A percentile compares a stretch with the other conserved stretches of the same genome.
Evolutionary conservation across 176 grass and related monocot genomes (phyloP).

Genomic region (Puccinellia tenuiflora): DNA sequence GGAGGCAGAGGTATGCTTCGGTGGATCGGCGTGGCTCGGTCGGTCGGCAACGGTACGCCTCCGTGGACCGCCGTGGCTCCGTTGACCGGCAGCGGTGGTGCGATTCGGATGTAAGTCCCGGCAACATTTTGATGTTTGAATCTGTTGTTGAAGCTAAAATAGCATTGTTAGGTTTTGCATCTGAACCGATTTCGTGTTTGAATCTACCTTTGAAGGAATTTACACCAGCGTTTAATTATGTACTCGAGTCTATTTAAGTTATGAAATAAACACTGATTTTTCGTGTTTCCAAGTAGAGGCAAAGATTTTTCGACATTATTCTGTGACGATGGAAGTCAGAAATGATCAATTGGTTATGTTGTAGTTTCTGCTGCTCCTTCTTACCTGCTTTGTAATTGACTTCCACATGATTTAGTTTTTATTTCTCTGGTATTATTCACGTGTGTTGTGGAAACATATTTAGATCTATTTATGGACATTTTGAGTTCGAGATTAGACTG

Average conservation of each 20-base stretch:
- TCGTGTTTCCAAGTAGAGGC: neutral
- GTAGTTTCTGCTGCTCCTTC: neutral
- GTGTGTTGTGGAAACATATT: too few relatives aligned
- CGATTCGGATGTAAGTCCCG: constrained; percentile 56
- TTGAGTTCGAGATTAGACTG: neutral
- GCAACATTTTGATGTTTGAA: neutral
- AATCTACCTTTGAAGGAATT: neutral
- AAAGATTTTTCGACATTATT: neutral
- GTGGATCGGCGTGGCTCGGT: constrained; percentile 29
- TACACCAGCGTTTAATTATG: neutral
- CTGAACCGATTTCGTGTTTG: neutral
- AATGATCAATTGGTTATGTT: neutral
- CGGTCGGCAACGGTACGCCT: constrained; percentile 43
- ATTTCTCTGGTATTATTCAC: neutral
- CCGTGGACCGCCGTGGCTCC: constrained; percentile 32
- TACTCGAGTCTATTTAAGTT: neutral
- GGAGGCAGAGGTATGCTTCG: constrained; percentile 49
- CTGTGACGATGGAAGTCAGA: neutral
- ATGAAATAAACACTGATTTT: neutral
- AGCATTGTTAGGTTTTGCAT: neutral
- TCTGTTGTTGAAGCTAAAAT: neutral
- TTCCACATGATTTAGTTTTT: neutral
- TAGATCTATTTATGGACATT: neutral
- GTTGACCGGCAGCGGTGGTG: constrained; percentile 32
- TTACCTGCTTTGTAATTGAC: neutral